These are phyloP conservation scores for Luzula sylvatica DNA, from an alignment of 176 grass and related monocot genomes.

Conservation along the genomic window DNA sequence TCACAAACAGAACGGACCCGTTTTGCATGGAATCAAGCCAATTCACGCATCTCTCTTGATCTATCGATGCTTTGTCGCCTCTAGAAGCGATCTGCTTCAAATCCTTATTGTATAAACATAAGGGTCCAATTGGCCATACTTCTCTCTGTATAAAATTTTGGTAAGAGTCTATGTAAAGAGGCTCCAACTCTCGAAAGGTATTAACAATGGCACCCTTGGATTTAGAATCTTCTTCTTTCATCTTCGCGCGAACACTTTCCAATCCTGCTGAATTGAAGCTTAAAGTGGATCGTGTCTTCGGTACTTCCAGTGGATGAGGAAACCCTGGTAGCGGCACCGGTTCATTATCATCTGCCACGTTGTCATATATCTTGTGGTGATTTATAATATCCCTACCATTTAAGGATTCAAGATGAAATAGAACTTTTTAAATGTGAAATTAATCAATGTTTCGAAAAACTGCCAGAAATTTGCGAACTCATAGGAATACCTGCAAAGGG, in stretches of 20 bases:
- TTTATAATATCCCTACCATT: slow-evolving; percentile 5
- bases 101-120: slow-evolving; percentile 14
- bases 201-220: slow-evolving; percentile 18
- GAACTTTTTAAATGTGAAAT: neutral
- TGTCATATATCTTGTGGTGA: neutral
- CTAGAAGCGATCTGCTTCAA: neutral
- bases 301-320: slow-evolving; percentile 19
- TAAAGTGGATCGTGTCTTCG: neutral
- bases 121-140: slow-evolving; percentile 35
- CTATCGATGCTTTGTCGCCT: slow-evolving; percentile 1
- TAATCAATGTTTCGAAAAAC: no score
- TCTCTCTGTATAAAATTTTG: slow-evolving; percentile 14
- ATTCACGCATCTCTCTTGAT: slow-evolving; percentile 4
- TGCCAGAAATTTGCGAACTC: no score
- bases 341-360: slow-evolving; percentile 11
- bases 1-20: slow-evolving; percentile 32
- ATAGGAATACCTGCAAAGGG: slow-evolving; percentile 10
- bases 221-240: neutral
- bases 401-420: slow-evolving; percentile 2
- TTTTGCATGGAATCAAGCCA: slow-evolving; percentile 45
- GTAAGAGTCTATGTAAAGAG: slow-evolving; percentile 19
- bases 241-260: neutral
- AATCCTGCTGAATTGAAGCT: neutral
- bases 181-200: slow-evolving; percentile 23
- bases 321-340: slow-evolving; percentile 20